Conservation (phyloP, 306 rosid species). For the Chamaecrista fasciculata region DNA sequence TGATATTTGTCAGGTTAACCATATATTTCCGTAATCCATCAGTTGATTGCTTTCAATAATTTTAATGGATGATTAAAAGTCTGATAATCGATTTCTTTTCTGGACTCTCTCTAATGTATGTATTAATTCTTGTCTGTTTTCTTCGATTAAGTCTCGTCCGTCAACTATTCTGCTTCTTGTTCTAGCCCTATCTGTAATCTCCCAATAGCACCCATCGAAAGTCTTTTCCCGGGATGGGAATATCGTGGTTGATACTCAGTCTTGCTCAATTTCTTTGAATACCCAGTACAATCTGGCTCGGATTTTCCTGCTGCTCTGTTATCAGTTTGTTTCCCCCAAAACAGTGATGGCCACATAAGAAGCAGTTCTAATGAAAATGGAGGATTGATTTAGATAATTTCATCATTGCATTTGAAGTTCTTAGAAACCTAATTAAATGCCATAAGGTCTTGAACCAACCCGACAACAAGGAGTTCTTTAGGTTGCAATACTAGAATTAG, state of each 20-base stretch:
- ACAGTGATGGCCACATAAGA: neutral
- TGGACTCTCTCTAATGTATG: neutral
- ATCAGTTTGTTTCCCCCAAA: neutral
- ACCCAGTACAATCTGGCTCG: neutral
- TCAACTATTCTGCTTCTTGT: neutral
- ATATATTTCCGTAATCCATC: neutral
- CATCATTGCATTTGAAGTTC: neutral
- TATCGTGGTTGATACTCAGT: neutral
- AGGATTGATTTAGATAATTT: too few species aligned
- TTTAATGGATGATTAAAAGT: neutral
- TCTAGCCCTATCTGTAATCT: neutral
- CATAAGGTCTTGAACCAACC: neutral
- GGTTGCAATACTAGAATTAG: neutral
- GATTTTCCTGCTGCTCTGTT: neutral
- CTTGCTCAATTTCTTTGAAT: neutral
- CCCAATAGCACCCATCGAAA: neutral
- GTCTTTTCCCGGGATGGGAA: neutral
- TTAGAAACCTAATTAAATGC: neutral
- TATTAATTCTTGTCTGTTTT: neutral
- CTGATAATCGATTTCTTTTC: neutral
- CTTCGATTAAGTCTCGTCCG: neutral
- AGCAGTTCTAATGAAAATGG: neutral
- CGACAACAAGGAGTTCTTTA: neutral
- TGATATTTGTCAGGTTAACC: conserved; percentile 4
- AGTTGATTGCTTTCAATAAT: neutral